These are phyloP conservation scores for Acer yangbiense DNA, from an alignment of 345 rosid species.

Conservation along the genomic window DNA sequence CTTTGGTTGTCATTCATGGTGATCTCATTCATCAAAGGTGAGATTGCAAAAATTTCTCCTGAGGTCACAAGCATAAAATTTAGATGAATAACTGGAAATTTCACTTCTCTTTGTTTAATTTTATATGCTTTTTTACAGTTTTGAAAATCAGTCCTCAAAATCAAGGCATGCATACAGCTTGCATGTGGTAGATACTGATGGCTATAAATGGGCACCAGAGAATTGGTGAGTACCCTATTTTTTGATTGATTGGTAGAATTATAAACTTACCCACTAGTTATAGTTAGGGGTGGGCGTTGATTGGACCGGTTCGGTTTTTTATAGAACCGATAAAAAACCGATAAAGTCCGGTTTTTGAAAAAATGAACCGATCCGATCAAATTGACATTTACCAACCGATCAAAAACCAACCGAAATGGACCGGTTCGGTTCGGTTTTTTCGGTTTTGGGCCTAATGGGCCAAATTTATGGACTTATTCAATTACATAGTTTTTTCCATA, in stretches of 20 bases:
- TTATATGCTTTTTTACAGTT: constrained; percentile 42
- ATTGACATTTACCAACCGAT: too few species aligned
- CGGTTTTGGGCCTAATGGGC: too few species aligned
- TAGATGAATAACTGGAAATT: neutral
- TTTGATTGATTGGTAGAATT: neutral
- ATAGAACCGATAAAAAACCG: too few species aligned
- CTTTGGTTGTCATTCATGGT: constrained; percentile 87
- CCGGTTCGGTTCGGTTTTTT: too few species aligned
- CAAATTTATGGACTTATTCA: too few species aligned
- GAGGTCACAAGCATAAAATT: neutral
- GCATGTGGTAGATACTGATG: constrained; percentile 90
- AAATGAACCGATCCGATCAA: too few species aligned
- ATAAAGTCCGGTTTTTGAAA: too few species aligned
- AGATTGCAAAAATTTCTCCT: constrained; percentile 16
- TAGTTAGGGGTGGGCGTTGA: too few species aligned
- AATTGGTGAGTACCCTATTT: constrained; percentile 63
- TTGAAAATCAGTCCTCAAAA: constrained; percentile 73
- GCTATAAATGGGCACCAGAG: constrained; percentile 84
- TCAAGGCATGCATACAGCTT: constrained; percentile 95
- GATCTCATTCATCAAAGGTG: constrained; percentile 94
- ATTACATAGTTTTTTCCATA: too few species aligned
- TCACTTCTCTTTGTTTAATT: constrained; percentile 10
- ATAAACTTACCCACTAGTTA: neutral
- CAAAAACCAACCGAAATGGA: too few species aligned
- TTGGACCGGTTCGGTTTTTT: too few species aligned